These are phyloP conservation scores for Gymnopilus dilepis DNA, from an alignment of 768 basidiomycete species.

Conservation along the genomic window DNA sequence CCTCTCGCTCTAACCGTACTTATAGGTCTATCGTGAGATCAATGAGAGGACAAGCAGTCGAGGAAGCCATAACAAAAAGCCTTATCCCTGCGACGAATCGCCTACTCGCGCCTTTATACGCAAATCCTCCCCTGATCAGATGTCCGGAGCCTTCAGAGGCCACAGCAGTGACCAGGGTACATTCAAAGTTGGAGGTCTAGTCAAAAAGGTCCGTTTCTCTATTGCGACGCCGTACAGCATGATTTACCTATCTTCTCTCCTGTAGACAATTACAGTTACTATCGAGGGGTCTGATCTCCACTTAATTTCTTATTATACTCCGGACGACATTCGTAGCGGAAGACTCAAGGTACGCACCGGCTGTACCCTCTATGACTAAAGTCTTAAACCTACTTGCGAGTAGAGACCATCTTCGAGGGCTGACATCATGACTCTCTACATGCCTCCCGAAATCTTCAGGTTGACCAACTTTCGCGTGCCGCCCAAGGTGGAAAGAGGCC, in stretches of 20 bases:
- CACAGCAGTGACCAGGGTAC: slow-evolving; percentile 55
- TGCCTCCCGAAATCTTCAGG: slow-evolving; percentile 79
- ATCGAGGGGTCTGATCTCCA: slow-evolving; percentile 83
- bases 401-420: slow-evolving; percentile 70
- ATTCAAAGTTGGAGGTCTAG: slow-evolving; percentile 74
- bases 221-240: background rate
- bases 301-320: slow-evolving; percentile 83
- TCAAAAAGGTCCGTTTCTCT: slow-evolving; percentile 68
- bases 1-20: background rate
- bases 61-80: slow-evolving; percentile 48
- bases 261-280: slow-evolving; percentile 83
- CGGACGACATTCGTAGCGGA: slow-evolving; percentile 76
- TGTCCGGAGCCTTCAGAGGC: slow-evolving; percentile 36
- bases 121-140: slow-evolving; percentile 47
- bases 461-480: slow-evolving; percentile 85
- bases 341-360: slow-evolving; percentile 53
- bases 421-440: slow-evolving; percentile 74
- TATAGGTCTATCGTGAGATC: slow-evolving; percentile 82
- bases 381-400: background rate
- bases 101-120: slow-evolving; percentile 42
- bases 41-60: slow-evolving; percentile 69
- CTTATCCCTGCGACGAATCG: slow-evolving; percentile 56
- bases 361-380: background rate
- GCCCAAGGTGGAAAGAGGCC: slow-evolving; percentile 75
- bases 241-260: background rate